phyloP scores from a whole-genome alignment of 2,329 filamentous ascomycete species.

The Rutstroemia sydowiana region DNA sequence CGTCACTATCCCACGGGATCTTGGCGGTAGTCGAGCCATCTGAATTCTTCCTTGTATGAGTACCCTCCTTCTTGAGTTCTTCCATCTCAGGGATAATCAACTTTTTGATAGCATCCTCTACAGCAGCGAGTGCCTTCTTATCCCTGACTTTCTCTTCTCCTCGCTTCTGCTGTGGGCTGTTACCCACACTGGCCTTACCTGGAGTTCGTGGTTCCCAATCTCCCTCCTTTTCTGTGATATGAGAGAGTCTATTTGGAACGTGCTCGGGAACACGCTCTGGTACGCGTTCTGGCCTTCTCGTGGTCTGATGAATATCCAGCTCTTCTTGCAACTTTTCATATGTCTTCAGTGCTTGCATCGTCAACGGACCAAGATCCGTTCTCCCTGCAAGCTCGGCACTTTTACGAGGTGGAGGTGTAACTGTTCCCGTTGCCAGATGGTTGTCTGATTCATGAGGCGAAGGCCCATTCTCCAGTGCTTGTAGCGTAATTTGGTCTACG shows the following conservation, averaged over 20 bases:
- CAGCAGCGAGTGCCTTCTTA: conserved; percentile 8
- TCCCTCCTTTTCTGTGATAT: conserved; percentile 8
- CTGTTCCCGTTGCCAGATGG: background rate
- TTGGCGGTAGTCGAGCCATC: conserved; percentile 1
- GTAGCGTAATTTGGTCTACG: background rate
- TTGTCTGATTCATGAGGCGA: background rate
- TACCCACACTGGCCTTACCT: background rate
- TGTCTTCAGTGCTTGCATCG: conserved; percentile 4
- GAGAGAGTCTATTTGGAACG: conserved; percentile 5
- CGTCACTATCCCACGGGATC: conserved; percentile 8
- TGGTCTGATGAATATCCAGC: conserved; percentile 1
- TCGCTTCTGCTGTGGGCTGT: conserved; percentile 3
- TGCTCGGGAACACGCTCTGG: background rate
- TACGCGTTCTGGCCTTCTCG: background rate
- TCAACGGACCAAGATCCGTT: conserved; percentile 5
- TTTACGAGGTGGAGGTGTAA: conserved; percentile 7
- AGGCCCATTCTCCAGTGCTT: background rate
- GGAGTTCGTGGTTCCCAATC: conserved; percentile 6
- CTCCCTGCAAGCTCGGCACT: conserved; percentile 1
- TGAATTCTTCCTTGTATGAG: conserved; percentile 2
- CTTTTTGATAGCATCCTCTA: conserved; percentile 9
- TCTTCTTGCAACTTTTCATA: conserved; percentile 5
- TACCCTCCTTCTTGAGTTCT: conserved; percentile 7
- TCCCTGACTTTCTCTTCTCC: conserved; percentile 6
- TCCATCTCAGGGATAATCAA: conserved; percentile 8